Conservation (phyloP, 306 rosid genomes). For the Begonia peltatifolia region DNA sequence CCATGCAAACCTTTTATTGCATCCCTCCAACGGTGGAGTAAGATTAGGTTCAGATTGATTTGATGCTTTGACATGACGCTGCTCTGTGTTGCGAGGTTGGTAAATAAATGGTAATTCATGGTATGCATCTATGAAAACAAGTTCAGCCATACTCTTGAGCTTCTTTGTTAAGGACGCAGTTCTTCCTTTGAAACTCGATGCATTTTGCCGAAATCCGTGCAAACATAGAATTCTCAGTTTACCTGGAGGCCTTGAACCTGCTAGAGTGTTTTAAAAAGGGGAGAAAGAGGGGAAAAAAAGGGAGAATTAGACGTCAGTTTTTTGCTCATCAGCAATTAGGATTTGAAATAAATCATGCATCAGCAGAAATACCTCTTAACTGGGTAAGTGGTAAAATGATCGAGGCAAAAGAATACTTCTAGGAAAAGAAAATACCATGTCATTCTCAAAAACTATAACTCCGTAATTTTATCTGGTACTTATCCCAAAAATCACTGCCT, state of each 20-base stretch:
- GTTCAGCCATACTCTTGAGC: slow-evolving; percentile 54
- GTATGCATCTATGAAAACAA: slow-evolving; percentile 66
- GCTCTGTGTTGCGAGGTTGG: slow-evolving; percentile 21
- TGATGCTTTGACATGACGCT: slow-evolving; percentile 11
- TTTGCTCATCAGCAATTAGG: too few species aligned
- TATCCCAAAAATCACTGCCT: too few species aligned
- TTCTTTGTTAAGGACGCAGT: slow-evolving; percentile 77
- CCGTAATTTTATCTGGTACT: too few species aligned
- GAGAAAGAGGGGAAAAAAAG: slow-evolving; percentile 6
- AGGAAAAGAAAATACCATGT: too few species aligned
- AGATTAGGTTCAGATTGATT: slow-evolving; percentile 18
- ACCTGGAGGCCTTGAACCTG: slow-evolving; percentile 44
- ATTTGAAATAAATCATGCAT: too few species aligned
- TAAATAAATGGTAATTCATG: slow-evolving; percentile 76
- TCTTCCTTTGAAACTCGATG: slow-evolving; percentile 78
- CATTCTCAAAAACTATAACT: too few species aligned
- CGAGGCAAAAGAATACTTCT: too few species aligned
- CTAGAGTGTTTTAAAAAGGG: slow-evolving; percentile 10
- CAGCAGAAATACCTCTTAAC: too few species aligned
- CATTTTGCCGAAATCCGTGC: slow-evolving; percentile 93
- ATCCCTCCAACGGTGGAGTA: slow-evolving; percentile 44
- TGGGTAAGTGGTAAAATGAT: too few species aligned
- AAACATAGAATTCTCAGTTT: slow-evolving; percentile 72
- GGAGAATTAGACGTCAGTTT: neutral
- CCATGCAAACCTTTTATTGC: slow-evolving; percentile 81